Evolutionary conservation across 1,284 basidiomycete genomes (phyloP), one percentile per base, ranked within the genome.

Genomic region (Ustilago trichophora): DNA sequence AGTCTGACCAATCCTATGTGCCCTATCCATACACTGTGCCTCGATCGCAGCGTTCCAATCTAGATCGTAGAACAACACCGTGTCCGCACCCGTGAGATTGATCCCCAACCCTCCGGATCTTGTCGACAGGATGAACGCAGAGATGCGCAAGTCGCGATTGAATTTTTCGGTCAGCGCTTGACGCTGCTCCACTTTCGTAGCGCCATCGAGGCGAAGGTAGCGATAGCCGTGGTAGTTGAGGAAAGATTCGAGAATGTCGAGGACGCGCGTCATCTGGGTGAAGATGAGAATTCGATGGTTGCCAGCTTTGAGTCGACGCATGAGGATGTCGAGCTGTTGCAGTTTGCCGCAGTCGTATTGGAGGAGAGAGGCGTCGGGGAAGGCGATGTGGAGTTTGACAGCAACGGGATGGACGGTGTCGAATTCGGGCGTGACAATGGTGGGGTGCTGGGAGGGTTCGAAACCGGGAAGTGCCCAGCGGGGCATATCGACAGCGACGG

Each of bases 21-120:
- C 92, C 24, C 93, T 87, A 82, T 98, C 94, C 84, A 97, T 94
- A 82, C 94, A 97, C 82, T 98, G 94, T 48, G 90, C 86, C 80
- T 98, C 94, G 90, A 97, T 96, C 68, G 95, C 93, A 0, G 93
- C 93, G 76, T 97, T 97, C 86, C 96, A 98, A 82, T 98, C 95
- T 52, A 92, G 92, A 80, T 98, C 94, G 80, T 96, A 97, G 83
- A 94, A 95, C 47, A 97, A 87, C 69, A 98, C 94, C 0, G 93
- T 96, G 80, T 97, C 93, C 15, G 94, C 94, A n/a, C 94, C 94
- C 9, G 94, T 94, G 54, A 83, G 63, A 42, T 98, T 98, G 84
- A 98, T 96, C 15, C 94, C 95, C 41, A 98, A 91, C 15, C 94
- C 95, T 6, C 95, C 94, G 4, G 92, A 93, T 50, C 95, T 85